Conservation (phyloP, 306 rosid species). For the Aeschynomene evenia region DNA sequence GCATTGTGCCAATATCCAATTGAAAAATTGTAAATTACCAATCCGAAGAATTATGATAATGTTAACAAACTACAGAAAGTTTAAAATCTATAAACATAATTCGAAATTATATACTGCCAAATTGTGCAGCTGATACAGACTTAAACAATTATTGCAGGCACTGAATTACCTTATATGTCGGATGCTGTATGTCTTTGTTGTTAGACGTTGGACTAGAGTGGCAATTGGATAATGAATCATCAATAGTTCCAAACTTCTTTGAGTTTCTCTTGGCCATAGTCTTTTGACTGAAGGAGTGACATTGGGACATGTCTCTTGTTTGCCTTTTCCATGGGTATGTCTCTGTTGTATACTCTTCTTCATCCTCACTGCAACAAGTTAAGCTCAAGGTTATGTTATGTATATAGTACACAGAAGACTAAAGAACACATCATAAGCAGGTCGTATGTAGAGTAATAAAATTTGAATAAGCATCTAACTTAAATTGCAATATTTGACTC, state of each 20-base stretch:
- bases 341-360: constrained; percentile 51
- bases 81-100: not conserved
- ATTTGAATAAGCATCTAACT: not conserved
- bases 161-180: constrained; percentile 53
- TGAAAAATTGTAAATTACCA: not conserved
- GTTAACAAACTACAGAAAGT: not conserved
- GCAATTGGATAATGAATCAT: constrained; percentile 49
- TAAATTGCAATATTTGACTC: constrained; percentile 28
- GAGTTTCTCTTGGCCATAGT: constrained; percentile 40
- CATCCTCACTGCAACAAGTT: constrained; percentile 54
- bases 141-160: not conserved
- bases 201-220: constrained; percentile 38
- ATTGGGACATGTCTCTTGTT: constrained; percentile 46
- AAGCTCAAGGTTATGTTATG: constrained; percentile 16
- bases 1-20: constrained; percentile 27
- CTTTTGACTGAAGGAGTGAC: constrained; percentile 45
- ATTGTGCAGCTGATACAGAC: not conserved
- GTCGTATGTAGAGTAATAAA: not conserved
- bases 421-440: not conserved
- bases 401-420: not conserved
- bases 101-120: constrained; percentile 1
- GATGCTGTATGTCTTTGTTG: constrained; percentile 29
- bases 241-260: constrained; percentile 36
- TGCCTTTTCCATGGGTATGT: constrained; percentile 74
- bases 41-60: constrained; percentile 7